phyloP scores from a whole-genome alignment of 306 rosid species.

The Luffa aegyptiaca region DNA sequence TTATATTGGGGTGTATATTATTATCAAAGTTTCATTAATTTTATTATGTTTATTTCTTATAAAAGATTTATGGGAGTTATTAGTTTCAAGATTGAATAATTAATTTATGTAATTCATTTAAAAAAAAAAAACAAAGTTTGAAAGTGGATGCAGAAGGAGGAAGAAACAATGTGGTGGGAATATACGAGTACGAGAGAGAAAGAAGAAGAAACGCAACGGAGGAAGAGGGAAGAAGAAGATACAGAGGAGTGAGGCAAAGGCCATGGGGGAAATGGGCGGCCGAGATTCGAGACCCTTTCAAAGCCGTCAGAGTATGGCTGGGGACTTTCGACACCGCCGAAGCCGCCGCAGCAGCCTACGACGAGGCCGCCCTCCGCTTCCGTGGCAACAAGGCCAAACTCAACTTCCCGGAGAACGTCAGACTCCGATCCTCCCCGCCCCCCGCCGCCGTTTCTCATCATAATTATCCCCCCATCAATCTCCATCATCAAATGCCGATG shows the following conservation, averaged over 20 bases:
- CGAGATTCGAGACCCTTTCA: conserved; percentile 53
- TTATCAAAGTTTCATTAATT: too few species aligned
- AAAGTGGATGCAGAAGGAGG: background rate
- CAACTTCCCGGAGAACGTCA: conserved; percentile 58
- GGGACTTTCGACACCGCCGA: conserved; percentile 54
- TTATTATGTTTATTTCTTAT: too few species aligned
- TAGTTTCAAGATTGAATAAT: too few species aligned
- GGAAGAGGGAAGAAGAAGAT: conserved; percentile 23
- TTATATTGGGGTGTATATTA: too few species aligned
- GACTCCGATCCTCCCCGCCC: conserved; percentile 5
- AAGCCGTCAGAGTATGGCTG: conserved; percentile 53
- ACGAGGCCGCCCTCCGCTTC: conserved; percentile 46
- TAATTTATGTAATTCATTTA: too few species aligned
- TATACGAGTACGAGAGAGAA: conserved; percentile 30
- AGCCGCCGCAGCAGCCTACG: conserved; percentile 50
- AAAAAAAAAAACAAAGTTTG: too few species aligned
- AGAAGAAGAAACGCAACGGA: background rate
- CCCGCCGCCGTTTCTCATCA: background rate
- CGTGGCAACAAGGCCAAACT: conserved; percentile 62
- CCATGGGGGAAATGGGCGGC: conserved; percentile 82
- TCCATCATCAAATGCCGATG: conserved; percentile 17
- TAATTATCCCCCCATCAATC: background rate
- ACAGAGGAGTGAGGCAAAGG: conserved; percentile 70
- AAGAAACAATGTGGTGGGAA: background rate
- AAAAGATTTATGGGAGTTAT: too few species aligned